These are phyloP conservation scores for Pyricularia sp. DNA, from an alignment of 2,329 filamentous ascomycete species.

Conservation along the genomic window DNA sequence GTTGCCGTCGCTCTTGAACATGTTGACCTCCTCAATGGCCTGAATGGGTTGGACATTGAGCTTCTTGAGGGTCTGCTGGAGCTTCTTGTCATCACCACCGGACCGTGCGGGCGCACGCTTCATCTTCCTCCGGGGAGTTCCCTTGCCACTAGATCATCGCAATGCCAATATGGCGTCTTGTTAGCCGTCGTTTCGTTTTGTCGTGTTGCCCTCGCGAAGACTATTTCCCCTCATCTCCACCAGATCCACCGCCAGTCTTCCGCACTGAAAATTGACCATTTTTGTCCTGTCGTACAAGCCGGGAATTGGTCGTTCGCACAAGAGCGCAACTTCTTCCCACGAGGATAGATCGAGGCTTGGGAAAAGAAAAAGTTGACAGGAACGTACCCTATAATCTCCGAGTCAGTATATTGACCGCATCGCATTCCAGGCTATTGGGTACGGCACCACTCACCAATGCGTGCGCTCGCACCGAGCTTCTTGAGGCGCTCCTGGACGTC, in stretches of 20 bases:
- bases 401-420: slow-evolving; percentile 1
- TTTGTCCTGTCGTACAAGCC: neutral
- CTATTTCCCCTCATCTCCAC: neutral
- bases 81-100: slow-evolving; percentile 98
- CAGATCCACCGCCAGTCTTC: neutral
- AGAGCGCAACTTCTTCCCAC: neutral
- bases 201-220: neutral
- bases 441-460: slow-evolving; percentile 46
- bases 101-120: slow-evolving; percentile 94
- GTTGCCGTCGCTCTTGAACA: slow-evolving; percentile 99
- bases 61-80: slow-evolving; percentile 95
- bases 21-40: slow-evolving; percentile 99
- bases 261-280: neutral
- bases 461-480: slow-evolving; percentile 41
- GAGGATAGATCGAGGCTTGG: neutral
- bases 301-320: neutral
- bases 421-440: neutral
- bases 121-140: slow-evolving; percentile 91
- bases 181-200: neutral
- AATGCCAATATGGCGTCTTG: neutral
- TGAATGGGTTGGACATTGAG: slow-evolving; percentile 99
- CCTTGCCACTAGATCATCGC: slow-evolving; percentile 60
- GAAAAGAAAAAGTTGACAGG: neutral
- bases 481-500: slow-evolving; percentile 46
- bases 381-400: neutral